Evolutionary conservation across 768 basidiomycete species (phyloP), one percentile per base, ranked within the genome.

Genomic region (Gelatoporia subvermispora): DNA sequence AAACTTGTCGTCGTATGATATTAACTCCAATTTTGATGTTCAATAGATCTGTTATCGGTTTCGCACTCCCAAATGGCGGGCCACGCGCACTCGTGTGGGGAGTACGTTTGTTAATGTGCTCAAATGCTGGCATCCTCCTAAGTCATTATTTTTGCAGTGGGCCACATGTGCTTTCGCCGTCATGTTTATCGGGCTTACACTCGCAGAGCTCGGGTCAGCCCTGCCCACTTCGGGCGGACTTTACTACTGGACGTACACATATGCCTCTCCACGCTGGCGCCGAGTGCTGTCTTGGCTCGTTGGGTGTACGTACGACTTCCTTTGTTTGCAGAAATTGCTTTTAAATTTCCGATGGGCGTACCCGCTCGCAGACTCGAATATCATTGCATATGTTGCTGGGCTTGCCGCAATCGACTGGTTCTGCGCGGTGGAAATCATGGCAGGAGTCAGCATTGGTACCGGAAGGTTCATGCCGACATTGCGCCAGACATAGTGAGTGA

Each of bases 201-300:
- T 73, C 48, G 68, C 64, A 2, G 66, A 70, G 49, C 61, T 68
- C 1, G 66, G 60, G 1, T 67, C 65, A 9, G 61, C 66, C 4
- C 62, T 64, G 22, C 68, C 68, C 2, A 70, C 68, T 0, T 66
- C 68, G 5, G 66, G 66, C 3, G 68, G 67, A 0, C 50, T 69
- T 16, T 71, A 70, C 51, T 70, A 61, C 53, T 72, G 69, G 70
- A 68, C 70, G 5, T 60, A 59, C 55, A 55, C 51, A 16, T 68
- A 62, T 46, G 52, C 60, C 1, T 60, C 64, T 0, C 61, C 63
- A 4, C 43, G 58, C 34, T 71, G 66, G 54, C 57, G 66, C 41
- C 60, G 65, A 39, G 53, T 71, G 16, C 60, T 72, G 3, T 58
- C 67, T 3, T 73, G 71, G 72, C 52, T 71, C 9, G 69, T 69